Conservation (phyloP, 768 basidiomycete species). For the Nidularia sp. region DNA sequence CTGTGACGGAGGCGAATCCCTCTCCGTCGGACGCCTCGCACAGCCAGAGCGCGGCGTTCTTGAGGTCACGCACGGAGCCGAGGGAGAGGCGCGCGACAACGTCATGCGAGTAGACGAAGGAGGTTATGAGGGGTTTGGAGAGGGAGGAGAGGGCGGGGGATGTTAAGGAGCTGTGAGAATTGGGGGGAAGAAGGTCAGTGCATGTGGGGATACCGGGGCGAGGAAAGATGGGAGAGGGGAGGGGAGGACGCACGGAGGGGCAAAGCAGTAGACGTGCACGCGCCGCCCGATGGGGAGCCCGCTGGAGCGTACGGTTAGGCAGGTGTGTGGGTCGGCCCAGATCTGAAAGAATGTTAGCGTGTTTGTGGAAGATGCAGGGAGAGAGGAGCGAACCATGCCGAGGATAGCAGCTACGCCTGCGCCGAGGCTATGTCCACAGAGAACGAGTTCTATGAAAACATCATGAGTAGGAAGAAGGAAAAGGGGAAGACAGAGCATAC, state of each 20-base stretch:
- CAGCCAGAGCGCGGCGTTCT: conserved; percentile 74
- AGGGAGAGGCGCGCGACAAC: conserved; percentile 75
- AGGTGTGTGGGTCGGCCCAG: conserved; percentile 83
- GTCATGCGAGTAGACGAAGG: conserved; percentile 82
- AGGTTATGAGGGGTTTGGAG: conserved; percentile 61
- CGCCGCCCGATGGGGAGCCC: conserved; percentile 64
- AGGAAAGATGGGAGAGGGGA: not conserved
- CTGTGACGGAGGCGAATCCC: conserved; percentile 47
- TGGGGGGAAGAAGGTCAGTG: conserved; percentile 19
- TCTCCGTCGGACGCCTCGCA: conserved; percentile 53
- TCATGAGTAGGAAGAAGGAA: not conserved
- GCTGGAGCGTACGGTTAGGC: conserved; percentile 62
- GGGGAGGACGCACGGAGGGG: conserved; percentile 58
- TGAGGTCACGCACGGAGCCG: conserved; percentile 73
- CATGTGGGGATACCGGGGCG: not conserved
- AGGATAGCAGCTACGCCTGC: conserved; percentile 77
- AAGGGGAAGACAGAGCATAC: conserved; percentile 33
- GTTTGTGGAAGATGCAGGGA: not conserved
- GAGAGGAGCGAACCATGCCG: conserved; percentile 50
- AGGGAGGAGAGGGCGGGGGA: conserved; percentile 58
- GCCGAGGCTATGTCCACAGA: conserved; percentile 83
- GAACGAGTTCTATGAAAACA: conserved; percentile 49
- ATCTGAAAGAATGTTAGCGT: conserved; percentile 38
- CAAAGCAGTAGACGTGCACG: conserved; percentile 76
- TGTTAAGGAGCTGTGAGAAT: conserved; percentile 23